Evolutionary conservation across 352 stramenopile species (phyloP), one percentile per base, ranked within the genome.

Genomic region (Phytopythium mirpurense): DNA sequence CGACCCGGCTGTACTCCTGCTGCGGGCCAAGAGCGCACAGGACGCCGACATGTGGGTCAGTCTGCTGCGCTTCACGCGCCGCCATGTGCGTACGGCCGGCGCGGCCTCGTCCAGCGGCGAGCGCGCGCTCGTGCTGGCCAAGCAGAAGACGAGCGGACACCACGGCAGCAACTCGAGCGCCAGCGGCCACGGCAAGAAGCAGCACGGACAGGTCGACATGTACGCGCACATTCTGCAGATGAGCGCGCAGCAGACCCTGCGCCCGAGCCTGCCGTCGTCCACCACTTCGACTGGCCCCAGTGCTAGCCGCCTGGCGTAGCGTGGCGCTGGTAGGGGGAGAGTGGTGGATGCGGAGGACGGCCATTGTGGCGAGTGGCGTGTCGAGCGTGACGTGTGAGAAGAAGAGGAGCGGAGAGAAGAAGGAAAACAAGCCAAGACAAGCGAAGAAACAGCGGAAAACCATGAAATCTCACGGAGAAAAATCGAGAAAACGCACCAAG

Each of bases 11-110:
- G 76, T 77, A 68, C 74, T 87, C 64, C 59, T 90, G 31, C 59
- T 93, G 54, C 79, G 82, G 26, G 70, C 78, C 14, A 90, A 86
- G 49, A 54, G 40, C 14, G 41, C 67, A 0, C 66, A 86, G 26
- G 79, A 90, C 40, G 67, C 76, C 23, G 76, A 83, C 42, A 55
- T 89, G 34, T 93, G 82, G 82, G 64, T 88, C n/a, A 86, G 85
- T 26, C 46, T 93, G 58, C 58, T 93, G 32, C 70, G 80, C 46
- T 84, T 86, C 29, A 69, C 78, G 19, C 78, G 82, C 57, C 72
- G 79, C 34, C 60, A 83, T 26, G 70, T 74, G 24, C 54, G 59
- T 27, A 40, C 62, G 10, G 62, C 67, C 23, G 21, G 23, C 19
- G 18, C 61, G 21, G 15, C 36, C 7, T 37, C 44, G 5, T 9